Evolutionary conservation across 257 asterid genomes (phyloP).

Genomic region (Solanum ossicruentum): DNA sequence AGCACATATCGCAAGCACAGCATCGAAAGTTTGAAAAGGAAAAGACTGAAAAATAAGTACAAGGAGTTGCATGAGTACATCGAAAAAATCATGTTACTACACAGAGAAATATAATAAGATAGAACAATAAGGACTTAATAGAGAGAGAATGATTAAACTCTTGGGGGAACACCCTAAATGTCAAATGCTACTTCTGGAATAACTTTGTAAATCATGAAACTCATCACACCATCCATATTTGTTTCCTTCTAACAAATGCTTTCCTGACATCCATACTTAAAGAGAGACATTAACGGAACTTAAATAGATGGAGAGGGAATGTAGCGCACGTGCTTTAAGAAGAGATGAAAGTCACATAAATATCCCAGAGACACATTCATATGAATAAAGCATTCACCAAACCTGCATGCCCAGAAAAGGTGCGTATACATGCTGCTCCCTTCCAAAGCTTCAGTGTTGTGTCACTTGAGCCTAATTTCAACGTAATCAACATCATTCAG

Average conservation of each 20-base stretch:
- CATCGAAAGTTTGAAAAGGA: background rate
- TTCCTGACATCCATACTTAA: background rate
- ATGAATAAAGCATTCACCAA: background rate
- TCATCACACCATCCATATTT: background rate
- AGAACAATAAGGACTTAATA: background rate
- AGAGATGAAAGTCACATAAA: background rate
- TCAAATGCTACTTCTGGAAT: background rate
- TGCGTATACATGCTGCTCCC: constrained; percentile 59
- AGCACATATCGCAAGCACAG: background rate
- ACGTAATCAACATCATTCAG: background rate
- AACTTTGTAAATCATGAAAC: background rate
- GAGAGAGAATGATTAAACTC: background rate
- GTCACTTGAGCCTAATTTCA: constrained; percentile 84
- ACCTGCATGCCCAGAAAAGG: constrained; percentile 92
- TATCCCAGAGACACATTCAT: background rate
- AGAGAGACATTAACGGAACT: background rate
- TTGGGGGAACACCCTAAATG: background rate
- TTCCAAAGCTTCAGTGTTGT: constrained; percentile 88
- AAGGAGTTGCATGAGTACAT: background rate
- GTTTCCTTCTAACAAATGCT: background rate
- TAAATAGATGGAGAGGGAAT: background rate
- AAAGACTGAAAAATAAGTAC: background rate
- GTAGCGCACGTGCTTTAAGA: background rate
- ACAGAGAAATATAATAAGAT: background rate
- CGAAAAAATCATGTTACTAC: background rate